Percentiles rank a stretch among this genome's conserved stretches.
Conservation (phyloP, 2,329 filamentous ascomycete genomes). For the Exophiala spinifera region DNA sequence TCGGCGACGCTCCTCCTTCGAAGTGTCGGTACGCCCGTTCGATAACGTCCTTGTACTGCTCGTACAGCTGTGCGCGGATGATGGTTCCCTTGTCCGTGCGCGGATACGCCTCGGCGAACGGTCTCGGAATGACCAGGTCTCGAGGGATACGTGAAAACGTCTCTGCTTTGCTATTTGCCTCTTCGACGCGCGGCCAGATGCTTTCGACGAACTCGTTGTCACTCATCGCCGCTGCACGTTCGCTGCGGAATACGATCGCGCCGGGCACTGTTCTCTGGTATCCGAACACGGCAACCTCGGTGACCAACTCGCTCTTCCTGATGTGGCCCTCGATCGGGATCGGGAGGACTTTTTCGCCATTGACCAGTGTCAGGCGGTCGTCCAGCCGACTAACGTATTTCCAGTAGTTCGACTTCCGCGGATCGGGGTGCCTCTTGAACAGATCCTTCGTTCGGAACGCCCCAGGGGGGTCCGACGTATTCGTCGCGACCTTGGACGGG, state of each 20-base stretch:
- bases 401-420: constrained; percentile 54
- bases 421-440: constrained; percentile 53
- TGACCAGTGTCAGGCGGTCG: constrained; percentile 59
- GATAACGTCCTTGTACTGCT: constrained; percentile 39
- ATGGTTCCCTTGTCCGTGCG: constrained; percentile 58
- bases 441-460: constrained; percentile 63
- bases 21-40: constrained; percentile 12
- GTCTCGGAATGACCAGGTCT: constrained; percentile 50
- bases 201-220: constrained; percentile 42
- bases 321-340: constrained; percentile 58
- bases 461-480: constrained; percentile 50
- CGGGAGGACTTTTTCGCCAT: constrained; percentile 68
- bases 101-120: constrained; percentile 27
- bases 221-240: constrained; percentile 26
- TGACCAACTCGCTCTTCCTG: constrained; percentile 42
- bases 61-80: constrained; percentile 52
- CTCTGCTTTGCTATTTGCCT: constrained; percentile 49
- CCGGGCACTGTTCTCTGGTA: constrained; percentile 56
- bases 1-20: neutral
- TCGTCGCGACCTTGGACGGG: constrained; percentile 58
- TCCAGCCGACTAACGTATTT: constrained; percentile 61
- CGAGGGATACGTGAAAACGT: constrained; percentile 51
- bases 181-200: constrained; percentile 46
- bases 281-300: constrained; percentile 61
- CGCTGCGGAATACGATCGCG: constrained; percentile 51